phyloP scores from a whole-genome alignment of 2,329 filamentous ascomycete genomes.

The Colletotrichum navitas region DNA sequence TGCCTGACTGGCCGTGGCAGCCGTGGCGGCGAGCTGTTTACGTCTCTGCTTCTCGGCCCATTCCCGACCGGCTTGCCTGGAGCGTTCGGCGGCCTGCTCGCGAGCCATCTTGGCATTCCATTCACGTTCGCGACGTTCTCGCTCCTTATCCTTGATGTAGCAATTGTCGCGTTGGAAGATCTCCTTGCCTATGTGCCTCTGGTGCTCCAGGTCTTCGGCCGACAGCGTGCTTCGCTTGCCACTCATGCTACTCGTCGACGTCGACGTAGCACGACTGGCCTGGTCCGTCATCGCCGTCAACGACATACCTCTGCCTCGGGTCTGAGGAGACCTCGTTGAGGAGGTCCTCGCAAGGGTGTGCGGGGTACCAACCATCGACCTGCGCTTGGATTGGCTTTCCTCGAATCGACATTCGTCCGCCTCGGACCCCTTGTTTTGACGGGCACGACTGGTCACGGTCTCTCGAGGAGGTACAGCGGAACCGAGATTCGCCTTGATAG shows the following conservation, averaged over 20 bases:
- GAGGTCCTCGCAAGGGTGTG: constrained; percentile 20
- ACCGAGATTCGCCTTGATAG: constrained; percentile 61
- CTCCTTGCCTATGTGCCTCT: constrained; percentile 66
- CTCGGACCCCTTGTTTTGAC: constrained; percentile 59
- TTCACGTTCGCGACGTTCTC: constrained; percentile 68
- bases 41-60: constrained; percentile 71
- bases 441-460: constrained; percentile 68
- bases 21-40: constrained; percentile 49
- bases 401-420: constrained; percentile 26
- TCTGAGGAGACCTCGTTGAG: constrained; percentile 28
- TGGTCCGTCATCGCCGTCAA: constrained; percentile 7
- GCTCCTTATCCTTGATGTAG: constrained; percentile 61
- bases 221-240: constrained; percentile 64
- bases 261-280: constrained; percentile 58
- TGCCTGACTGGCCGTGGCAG: constrained; percentile 18
- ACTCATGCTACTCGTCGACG: constrained; percentile 59
- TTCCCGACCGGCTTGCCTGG: constrained; percentile 68
- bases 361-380: constrained; percentile 39
- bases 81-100: constrained; percentile 72
- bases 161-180: constrained; percentile 67
- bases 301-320: constrained; percentile 35
- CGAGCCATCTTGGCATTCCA: constrained; percentile 65
- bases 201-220: constrained; percentile 62
- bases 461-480: constrained; percentile 64
- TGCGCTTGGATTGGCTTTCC: constrained; percentile 38